Evolutionary conservation across 768 basidiomycete species (phyloP), one percentile per base, ranked within the genome.

Genomic region (Leccinum disarticulatum): DNA sequence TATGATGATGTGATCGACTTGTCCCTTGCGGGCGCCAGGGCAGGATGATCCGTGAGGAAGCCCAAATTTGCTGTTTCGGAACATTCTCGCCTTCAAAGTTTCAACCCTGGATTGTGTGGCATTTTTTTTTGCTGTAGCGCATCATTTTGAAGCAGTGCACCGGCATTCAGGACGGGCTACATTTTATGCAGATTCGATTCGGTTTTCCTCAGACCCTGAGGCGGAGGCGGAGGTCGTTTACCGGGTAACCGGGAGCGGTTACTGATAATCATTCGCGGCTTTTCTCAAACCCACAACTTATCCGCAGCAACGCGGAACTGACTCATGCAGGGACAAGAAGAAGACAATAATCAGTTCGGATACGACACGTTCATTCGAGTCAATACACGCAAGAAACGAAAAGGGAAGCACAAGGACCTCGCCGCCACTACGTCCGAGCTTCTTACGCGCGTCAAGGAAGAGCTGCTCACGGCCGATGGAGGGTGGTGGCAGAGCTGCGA

Each of bases 401-500:
- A 54, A 52, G 76, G 76, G 60, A 79, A 74, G 68, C 38, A 50
- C 28, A 61, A 63, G 43, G 63, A 64, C 51, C 68, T 77, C 43
- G 74, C 67, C 6, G 63, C 73, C 22, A 66, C 80, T 25, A 76
- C 77, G 25, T 61, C 67, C 22, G 73, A 73, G 62, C 70, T 77
- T 58, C 60, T 87, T 56, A 70, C 79, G 53, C 75, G 77, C 56
- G 72, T 78, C 50, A 72, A 72, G 62, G 77, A 80, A 56, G 81
- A 84, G 56, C 75, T 88, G 49, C 74, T 88, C 47, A 64, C 57
- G 43, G 35, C 70, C 47, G 76, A 77, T 54, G 77, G 76, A 57
- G 77, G 76, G 60, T 89, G 87, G 87, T 77, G 83, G 61, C 63
- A 70, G n/a, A 74, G 78, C 66, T 86, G 81, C 72, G 74, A 77